Conservation (phyloP, 2,329 filamentous ascomycete genomes). For the Metarhizium anisopliae region DNA sequence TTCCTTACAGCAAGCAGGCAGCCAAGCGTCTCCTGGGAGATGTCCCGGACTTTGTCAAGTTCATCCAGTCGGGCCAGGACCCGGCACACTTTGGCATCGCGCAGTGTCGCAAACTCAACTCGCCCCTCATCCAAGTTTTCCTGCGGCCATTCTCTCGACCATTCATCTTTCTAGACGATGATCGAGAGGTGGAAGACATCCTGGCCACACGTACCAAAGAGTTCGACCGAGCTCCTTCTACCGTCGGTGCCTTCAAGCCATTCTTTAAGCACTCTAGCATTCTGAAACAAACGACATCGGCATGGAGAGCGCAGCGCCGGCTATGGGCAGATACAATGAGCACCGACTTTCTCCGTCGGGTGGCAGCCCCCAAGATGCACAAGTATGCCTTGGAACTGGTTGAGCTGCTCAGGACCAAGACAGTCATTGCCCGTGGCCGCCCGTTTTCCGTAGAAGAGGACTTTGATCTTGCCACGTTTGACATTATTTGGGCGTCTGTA, state of each 20-base stretch:
- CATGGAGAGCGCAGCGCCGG: slow-evolving; percentile 23
- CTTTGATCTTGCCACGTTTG: slow-evolving; percentile 21
- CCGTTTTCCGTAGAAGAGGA: slow-evolving; percentile 16
- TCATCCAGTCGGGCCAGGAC: neutral
- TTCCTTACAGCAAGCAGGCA: slow-evolving; percentile 5
- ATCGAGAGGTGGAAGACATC: slow-evolving; percentile 32
- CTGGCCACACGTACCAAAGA: slow-evolving; percentile 30
- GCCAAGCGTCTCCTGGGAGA: slow-evolving; percentile 4
- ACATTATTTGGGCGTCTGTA: slow-evolving; percentile 20
- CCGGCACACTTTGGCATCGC: neutral
- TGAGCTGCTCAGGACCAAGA: slow-evolving; percentile 25
- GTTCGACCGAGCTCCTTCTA: slow-evolving; percentile 31
- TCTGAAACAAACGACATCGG: slow-evolving; percentile 18
- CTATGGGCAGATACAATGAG: slow-evolving; percentile 30
- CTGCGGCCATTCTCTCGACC: slow-evolving; percentile 31
- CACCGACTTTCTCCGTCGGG: slow-evolving; percentile 21
- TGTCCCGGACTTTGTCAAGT: slow-evolving; percentile 3
- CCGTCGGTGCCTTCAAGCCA: slow-evolving; percentile 21
- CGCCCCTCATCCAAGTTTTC: slow-evolving; percentile 19
- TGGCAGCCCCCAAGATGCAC: slow-evolving; percentile 23
- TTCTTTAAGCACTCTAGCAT: slow-evolving; percentile 24
- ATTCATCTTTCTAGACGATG: slow-evolving; percentile 30
- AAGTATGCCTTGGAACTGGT: slow-evolving; percentile 19
- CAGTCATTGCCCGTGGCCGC: slow-evolving; percentile 15
- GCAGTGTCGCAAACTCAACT: neutral